Percentiles rank a stretch among this genome's conserved stretches.
Evolutionary conservation across 805 yeast genomes (phyloP).

Genomic region (Ogataea methanolica): DNA sequence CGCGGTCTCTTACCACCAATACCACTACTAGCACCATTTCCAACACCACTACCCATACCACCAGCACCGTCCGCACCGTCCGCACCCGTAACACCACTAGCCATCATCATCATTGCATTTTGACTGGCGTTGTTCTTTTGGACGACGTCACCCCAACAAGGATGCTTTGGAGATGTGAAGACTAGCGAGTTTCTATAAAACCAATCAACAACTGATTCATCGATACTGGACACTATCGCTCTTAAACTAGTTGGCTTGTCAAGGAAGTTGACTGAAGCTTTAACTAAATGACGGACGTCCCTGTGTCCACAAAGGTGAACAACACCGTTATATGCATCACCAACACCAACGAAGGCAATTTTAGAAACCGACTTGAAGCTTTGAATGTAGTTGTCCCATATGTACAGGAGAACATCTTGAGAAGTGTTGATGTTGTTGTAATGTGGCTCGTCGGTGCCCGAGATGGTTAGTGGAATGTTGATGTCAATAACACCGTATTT

Average conservation of each 20-base stretch:
- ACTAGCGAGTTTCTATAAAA: constrained; percentile 80
- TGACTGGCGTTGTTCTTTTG: constrained; percentile 20
- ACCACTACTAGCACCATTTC: constrained; percentile 19
- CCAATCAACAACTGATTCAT: constrained; percentile 90
- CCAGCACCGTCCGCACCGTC: not conserved
- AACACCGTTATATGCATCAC: constrained; percentile 83
- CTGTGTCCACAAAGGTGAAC: constrained; percentile 88
- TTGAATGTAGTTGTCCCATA: constrained; percentile 89
- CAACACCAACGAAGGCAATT: constrained; percentile 78
- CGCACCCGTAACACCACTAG: not conserved
- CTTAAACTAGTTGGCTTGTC: constrained; percentile 64
- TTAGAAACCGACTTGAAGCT: constrained; percentile 62
- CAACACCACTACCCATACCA: not conserved
- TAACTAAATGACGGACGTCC: constrained; percentile 54
- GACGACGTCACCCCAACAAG: constrained; percentile 64
- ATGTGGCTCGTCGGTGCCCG: constrained; percentile 41
- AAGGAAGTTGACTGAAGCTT: constrained; percentile 65
- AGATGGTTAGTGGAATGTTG: constrained; percentile 60
- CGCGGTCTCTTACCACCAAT: constrained; percentile 62
- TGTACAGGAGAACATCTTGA: constrained; percentile 69
- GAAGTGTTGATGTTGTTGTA: constrained; percentile 63
- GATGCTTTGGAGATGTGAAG: constrained; percentile 68
- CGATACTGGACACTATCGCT: constrained; percentile 80
- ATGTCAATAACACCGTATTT: constrained; percentile 82
- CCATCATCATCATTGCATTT: not conserved